phyloP scores from a whole-genome alignment of 1,139 yeast species.

The Hansenula lynferdii region DNA sequence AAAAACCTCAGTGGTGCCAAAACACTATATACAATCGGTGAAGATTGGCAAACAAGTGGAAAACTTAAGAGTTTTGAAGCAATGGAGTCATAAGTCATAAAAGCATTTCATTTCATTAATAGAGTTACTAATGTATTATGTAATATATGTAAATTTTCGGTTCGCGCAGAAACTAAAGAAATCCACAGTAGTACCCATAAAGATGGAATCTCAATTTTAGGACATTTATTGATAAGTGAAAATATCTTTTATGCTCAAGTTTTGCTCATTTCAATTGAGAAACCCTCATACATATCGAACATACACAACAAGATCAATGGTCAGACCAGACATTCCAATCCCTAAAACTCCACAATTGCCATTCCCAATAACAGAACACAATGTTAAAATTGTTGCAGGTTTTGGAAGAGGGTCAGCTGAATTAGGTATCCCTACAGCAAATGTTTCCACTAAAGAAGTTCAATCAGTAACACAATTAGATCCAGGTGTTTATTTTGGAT shows the following conservation, averaged over 20 bases:
- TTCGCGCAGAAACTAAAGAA: too few relatives aligned
- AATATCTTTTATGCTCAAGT: neutral
- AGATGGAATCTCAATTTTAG: too few relatives aligned
- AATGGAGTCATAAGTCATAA: too few relatives aligned
- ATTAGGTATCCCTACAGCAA: conserved; percentile 94
- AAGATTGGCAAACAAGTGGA: conserved; percentile 58
- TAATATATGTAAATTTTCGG: too few relatives aligned
- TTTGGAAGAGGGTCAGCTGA: conserved; percentile 95
- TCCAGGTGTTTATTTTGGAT: conserved; percentile 92
- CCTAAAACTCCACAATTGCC: conserved; percentile 54
- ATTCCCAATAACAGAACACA: conserved; percentile 55
- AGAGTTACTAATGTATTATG: too few relatives aligned
- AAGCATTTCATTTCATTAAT: too few relatives aligned
- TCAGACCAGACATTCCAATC: conserved; percentile 23
- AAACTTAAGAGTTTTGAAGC: conserved; percentile 42
- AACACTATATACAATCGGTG: conserved; percentile 67
- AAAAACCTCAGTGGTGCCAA: conserved; percentile 71
- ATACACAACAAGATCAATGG: conserved; percentile 10
- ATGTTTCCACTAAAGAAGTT: conserved; percentile 60
- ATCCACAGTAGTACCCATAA: too few relatives aligned
- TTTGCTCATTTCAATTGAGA: neutral
- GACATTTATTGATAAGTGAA: too few relatives aligned
- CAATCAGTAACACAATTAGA: conserved; percentile 40
- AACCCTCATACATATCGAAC: neutral
- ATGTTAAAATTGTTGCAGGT: conserved; percentile 68